These are phyloP conservation scores for Orbilia oligospora DNA, from an alignment of 2,329 filamentous ascomycete species.

Conservation along the genomic window DNA sequence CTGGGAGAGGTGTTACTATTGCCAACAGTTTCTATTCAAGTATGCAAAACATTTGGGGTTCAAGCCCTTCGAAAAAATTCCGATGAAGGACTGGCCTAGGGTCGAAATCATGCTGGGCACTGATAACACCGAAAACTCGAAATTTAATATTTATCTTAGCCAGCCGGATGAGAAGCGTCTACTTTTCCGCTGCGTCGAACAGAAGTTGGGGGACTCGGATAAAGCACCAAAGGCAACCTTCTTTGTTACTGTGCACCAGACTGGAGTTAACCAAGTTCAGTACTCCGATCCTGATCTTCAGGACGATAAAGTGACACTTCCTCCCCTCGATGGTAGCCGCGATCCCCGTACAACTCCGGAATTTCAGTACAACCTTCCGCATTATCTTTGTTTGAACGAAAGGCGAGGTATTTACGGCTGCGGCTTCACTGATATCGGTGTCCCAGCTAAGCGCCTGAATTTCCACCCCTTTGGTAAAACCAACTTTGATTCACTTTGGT, in stretches of 20 bases:
- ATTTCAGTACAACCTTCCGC: conserved; percentile 48
- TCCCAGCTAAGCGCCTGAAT: conserved; percentile 40
- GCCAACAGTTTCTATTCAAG: conserved; percentile 40
- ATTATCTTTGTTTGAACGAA: conserved; percentile 54
- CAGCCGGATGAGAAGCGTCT: conserved; percentile 52
- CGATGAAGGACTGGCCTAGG: conserved; percentile 46
- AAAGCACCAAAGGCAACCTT: conserved; percentile 49
- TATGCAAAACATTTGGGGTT: conserved; percentile 34
- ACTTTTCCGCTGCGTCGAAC: conserved; percentile 53
- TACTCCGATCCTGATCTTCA: conserved; percentile 49
- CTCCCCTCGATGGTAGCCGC: conserved; percentile 39
- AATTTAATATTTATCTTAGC: conserved; percentile 53
- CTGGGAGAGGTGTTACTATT: conserved; percentile 56
- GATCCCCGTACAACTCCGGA: conserved; percentile 46
- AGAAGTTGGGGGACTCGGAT: conserved; percentile 34
- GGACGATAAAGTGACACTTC: conserved; percentile 34
- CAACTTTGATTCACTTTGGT: conserved; percentile 57
- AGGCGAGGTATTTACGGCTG: conserved; percentile 28
- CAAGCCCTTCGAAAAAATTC: conserved; percentile 43
- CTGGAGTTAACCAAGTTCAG: conserved; percentile 55
- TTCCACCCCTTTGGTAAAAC: conserved; percentile 43
- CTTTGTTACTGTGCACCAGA: conserved; percentile 57
- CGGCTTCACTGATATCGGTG: conserved; percentile 48
- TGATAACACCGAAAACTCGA: conserved; percentile 27
- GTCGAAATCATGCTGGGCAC: conserved; percentile 52